Conservation (phyloP, 352 stramenopile species). For the Phytopythium helicoides region DNA sequence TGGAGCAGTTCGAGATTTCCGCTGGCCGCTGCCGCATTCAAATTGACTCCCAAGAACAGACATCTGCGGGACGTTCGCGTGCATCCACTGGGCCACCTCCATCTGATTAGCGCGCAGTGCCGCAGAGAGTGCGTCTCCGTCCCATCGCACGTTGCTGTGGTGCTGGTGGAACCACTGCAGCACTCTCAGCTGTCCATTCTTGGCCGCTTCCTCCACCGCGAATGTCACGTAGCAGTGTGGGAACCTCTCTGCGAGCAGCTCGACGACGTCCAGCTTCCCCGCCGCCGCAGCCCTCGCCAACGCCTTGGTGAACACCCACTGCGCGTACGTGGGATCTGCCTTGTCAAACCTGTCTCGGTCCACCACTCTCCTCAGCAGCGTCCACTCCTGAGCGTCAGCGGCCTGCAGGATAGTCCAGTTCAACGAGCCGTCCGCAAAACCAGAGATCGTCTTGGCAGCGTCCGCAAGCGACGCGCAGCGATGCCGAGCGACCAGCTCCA, state of each 20-base stretch:
- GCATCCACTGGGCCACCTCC: conserved; percentile 1
- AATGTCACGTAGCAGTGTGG: conserved; percentile 24
- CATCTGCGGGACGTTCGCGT: conserved; percentile 1
- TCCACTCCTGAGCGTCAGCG: conserved; percentile 5
- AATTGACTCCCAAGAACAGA: conserved; percentile 10
- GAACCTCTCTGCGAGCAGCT: conserved; percentile 21
- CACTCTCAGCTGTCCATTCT: conserved; percentile 30
- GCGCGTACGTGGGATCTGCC: conserved; percentile 10
- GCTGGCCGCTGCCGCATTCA: conserved; percentile 23
- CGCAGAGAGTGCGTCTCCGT: background rate
- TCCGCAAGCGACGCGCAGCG: conserved; percentile 2
- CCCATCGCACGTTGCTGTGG: conserved; percentile 3
- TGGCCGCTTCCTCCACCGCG: conserved; percentile 8
- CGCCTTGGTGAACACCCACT: conserved; percentile 23
- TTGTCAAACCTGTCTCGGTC: conserved; percentile 2
- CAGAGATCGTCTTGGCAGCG: conserved; percentile 17
- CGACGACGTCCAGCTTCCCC: conserved; percentile 19
- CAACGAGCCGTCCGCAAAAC: conserved; percentile 20
- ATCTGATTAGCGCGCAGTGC: background rate
- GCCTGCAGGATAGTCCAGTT: conserved; percentile 19
- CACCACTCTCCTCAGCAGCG: conserved; percentile 18
- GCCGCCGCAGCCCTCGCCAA: conserved; percentile 22
- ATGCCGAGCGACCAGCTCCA: no score
- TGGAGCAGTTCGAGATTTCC: conserved; percentile 19
- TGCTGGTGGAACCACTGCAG: conserved; percentile 47